A percentile compares a stretch with the other conserved stretches of the same genome.
phyloP scores from a whole-genome alignment of 768 basidiomycete genomes.

The Lactarius psammicola region DNA sequence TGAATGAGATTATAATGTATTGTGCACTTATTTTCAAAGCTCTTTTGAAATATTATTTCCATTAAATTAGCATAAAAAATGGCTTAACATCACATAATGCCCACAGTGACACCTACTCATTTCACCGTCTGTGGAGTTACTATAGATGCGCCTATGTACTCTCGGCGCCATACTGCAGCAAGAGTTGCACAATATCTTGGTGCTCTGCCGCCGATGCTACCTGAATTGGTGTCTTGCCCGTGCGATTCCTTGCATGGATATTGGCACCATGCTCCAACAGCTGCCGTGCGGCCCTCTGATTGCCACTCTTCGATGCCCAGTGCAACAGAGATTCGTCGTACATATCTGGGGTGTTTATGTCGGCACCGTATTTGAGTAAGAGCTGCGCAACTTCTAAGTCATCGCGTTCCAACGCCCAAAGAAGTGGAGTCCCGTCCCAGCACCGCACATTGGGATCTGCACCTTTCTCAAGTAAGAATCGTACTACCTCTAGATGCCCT shows the following conservation, averaged over 20 bases:
- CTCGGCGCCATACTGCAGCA: no score
- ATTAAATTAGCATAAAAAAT: no score
- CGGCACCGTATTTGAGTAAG: slow-evolving; percentile 1
- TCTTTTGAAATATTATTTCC: no score
- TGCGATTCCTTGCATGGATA: neutral
- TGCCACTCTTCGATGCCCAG: neutral
- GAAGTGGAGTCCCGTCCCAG: neutral
- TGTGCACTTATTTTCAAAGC: no score
- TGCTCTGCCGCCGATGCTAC: neutral
- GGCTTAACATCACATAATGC: no score
- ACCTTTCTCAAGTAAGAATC: neutral
- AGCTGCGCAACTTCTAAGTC: neutral
- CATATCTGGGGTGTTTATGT: neutral
- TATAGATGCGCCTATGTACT: no score
- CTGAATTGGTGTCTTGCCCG: neutral
- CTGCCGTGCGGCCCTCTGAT: neutral
- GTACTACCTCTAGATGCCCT: neutral
- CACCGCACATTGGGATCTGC: neutral
- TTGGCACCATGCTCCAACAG: neutral
- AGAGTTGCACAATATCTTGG: neutral
- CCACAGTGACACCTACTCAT: no score
- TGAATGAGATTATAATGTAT: no score
- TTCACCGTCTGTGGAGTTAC: no score
- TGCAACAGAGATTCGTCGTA: neutral
- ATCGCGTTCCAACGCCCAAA: neutral